Evolutionary conservation across 495 filamentous ascomycete species (phyloP), one percentile per base, ranked within the genome.

Genomic region (Collariella sp.): DNA sequence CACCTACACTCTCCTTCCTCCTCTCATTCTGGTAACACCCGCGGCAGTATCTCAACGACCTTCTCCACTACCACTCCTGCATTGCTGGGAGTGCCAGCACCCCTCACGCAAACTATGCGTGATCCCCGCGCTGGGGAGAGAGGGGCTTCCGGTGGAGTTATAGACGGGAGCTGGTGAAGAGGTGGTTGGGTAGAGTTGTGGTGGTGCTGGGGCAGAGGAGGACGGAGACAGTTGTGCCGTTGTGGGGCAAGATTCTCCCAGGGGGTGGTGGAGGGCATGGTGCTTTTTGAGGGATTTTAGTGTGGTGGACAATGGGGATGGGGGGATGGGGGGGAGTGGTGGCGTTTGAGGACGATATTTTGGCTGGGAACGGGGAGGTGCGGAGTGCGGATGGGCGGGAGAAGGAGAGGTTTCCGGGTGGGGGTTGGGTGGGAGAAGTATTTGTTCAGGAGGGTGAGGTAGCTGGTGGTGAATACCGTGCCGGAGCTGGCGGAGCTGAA

Each of bases 41-140:
- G 56, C 45, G 46, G 55, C 33, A 52, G 59, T 31, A 52, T 31
- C 4, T 62, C n/a, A n/a, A 62, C 48, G 48, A 16, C 36, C 26
- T 52, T 0, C 57, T 52, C 7, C 34, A 16, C 1, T 18, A 23
- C 46, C 19, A 33, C 10, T 15, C 33, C 12, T 5, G 15, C n/a
- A n/a, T n/a, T n/a, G n/a, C n/a, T n/a, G n/a, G n/a, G n/a, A n/a
- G n/a, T n/a, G n/a, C n/a, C n/a, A n/a, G n/a, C n/a, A n/a, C n/a
- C n/a, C n/a, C n/a, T n/a, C n/a, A n/a, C n/a, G n/a, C n/a, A n/a
- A n/a, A n/a, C n/a, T n/a, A n/a, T n/a, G n/a, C n/a, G n/a, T n/a
- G n/a, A n/a, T n/a, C n/a, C n/a, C n/a, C n/a, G n/a, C n/a, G n/a
- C n/a, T n/a, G n/a, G n/a, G n/a, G n/a, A n/a, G n/a, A n/a, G n/a